Percentiles rank a stretch among this genome's conserved stretches.
phyloP scores from a whole-genome alignment of 441 rosid genomes.

The Adansonia grandidieri region DNA sequence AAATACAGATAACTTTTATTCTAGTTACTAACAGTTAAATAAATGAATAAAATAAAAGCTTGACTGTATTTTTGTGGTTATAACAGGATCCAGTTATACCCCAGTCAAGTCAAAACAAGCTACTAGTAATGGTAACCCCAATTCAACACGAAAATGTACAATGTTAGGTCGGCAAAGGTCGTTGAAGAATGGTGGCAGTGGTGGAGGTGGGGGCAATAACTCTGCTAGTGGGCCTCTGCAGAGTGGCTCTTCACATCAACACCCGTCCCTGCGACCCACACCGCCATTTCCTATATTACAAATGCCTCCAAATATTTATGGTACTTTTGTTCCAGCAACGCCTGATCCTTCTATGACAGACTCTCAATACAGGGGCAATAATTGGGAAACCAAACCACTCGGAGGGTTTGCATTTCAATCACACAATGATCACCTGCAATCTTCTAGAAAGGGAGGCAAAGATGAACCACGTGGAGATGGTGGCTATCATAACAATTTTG shows the following conservation, averaged over 20 bases:
- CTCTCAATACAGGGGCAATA: conserved; percentile 40
- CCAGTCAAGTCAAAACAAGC: conserved; percentile 31
- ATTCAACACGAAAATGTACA: conserved; percentile 31
- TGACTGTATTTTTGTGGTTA: conserved; percentile 7
- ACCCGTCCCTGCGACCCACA: conserved; percentile 33
- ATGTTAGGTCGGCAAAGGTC: conserved; percentile 36
- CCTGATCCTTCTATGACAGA: conserved; percentile 39
- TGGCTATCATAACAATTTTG: conserved; percentile 47
- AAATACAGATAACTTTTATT: conserved; percentile 3
- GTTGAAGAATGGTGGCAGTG: conserved; percentile 34
- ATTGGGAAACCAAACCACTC: conserved; percentile 46
- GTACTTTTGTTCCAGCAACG: conserved; percentile 34
- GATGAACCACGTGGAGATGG: conserved; percentile 49
- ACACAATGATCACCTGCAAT: conserved; percentile 44
- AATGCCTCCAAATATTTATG: conserved; percentile 42
- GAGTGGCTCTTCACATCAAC: conserved; percentile 20
- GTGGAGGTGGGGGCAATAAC: neutral
- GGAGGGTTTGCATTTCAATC: conserved; percentile 41
- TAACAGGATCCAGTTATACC: conserved; percentile 35
- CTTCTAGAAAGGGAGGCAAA: conserved; percentile 46
- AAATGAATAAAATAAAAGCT: neutral
- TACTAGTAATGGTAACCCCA: conserved; percentile 33
- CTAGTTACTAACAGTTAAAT: neutral
- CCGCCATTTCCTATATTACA: conserved; percentile 43
- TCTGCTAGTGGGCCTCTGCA: conserved; percentile 35